Evolutionary conservation across 371 early-diverging fungal species (phyloP).

Genomic region (Rhizopus arrhizus): DNA sequence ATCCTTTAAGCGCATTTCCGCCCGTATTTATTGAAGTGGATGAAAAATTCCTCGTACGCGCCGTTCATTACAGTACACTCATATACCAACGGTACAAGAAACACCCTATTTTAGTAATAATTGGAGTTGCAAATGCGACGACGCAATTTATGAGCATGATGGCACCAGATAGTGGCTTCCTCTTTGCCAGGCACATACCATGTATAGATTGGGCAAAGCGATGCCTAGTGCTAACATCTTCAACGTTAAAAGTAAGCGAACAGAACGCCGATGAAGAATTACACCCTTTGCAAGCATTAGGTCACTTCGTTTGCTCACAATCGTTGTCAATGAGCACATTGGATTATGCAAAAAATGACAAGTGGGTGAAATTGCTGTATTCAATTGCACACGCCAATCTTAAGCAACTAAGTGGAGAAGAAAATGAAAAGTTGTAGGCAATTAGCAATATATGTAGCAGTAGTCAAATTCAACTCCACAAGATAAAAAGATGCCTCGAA

Average conservation of each 20-base stretch:
- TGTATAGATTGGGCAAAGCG: conserved; percentile 13
- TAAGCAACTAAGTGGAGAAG: conserved; percentile 19
- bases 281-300: conserved; percentile 16
- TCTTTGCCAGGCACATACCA: conserved; percentile 19
- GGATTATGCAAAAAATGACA: conserved; percentile 20
- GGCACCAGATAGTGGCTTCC: conserved; percentile 12
- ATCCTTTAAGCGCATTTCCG: conserved; percentile 20
- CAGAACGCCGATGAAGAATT: conserved; percentile 17
- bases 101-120: conserved; percentile 16
- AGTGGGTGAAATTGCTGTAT: conserved; percentile 8
- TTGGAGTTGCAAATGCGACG: conserved; percentile 15
- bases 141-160: conserved; percentile 9
- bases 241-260: conserved; percentile 11
- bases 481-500: conserved; percentile 24
- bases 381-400: conserved; percentile 21
- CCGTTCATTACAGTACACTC: conserved; percentile 17
- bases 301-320: conserved; percentile 19
- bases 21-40: conserved; percentile 18
- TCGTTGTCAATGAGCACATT: conserved; percentile 17
- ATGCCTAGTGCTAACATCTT: conserved; percentile 12
- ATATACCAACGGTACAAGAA: conserved; percentile 18
- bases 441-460: conserved; percentile 17
- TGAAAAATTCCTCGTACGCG: conserved; percentile 12
- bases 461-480: conserved; percentile 20
- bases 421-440: conserved; percentile 23